These are phyloP conservation scores for Fusarium sterilihyphosum DNA, from an alignment of 2,329 filamentous ascomycete species.

Conservation along the genomic window DNA sequence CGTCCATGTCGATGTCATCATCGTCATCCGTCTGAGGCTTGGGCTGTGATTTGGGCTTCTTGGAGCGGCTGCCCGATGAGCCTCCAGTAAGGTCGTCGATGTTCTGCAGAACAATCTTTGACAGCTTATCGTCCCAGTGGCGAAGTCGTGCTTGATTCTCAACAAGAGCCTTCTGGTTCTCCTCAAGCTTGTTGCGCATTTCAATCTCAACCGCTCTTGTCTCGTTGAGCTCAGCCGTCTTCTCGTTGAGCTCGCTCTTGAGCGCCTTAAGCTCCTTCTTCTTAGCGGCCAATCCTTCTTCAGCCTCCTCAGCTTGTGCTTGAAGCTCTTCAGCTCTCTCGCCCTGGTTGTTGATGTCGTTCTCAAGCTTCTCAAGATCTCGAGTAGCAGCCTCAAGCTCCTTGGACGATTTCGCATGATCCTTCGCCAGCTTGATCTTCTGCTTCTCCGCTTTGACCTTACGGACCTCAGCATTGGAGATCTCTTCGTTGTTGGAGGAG, in stretches of 20 bases:
- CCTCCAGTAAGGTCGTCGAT: conserved; percentile 72
- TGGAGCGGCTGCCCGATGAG: conserved; percentile 40
- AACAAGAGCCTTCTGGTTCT: conserved; percentile 86
- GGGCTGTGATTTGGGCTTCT: conserved; percentile 39
- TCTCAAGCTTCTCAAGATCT: conserved; percentile 82
- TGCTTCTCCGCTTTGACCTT: conserved; percentile 96
- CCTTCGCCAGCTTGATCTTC: conserved; percentile 85
- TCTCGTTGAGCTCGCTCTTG: conserved; percentile 88
- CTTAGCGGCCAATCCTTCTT: conserved; percentile 79
- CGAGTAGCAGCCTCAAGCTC: conserved; percentile 77
- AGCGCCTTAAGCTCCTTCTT: conserved; percentile 82
- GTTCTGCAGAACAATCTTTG: conserved; percentile 85
- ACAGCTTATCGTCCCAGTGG: conserved; percentile 91
- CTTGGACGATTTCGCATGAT: conserved; percentile 78
- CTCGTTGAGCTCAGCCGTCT: conserved; percentile 85
- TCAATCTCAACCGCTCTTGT: conserved; percentile 93
- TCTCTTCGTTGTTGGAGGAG: conserved; percentile 79
- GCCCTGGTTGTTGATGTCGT: conserved; percentile 81
- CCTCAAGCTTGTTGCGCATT: conserved; percentile 97
- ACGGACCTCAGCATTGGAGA: conserved; percentile 86
- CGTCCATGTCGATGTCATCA: conserved; percentile 49
- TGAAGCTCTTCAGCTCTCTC: conserved; percentile 78
- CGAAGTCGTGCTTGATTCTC: conserved; percentile 87
- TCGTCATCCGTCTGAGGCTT: conserved; percentile 42
- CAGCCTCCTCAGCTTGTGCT: conserved; percentile 80